Evolutionary conservation across 192 early-diverging fungal species (phyloP).

Genomic region (Endogone sp.): DNA sequence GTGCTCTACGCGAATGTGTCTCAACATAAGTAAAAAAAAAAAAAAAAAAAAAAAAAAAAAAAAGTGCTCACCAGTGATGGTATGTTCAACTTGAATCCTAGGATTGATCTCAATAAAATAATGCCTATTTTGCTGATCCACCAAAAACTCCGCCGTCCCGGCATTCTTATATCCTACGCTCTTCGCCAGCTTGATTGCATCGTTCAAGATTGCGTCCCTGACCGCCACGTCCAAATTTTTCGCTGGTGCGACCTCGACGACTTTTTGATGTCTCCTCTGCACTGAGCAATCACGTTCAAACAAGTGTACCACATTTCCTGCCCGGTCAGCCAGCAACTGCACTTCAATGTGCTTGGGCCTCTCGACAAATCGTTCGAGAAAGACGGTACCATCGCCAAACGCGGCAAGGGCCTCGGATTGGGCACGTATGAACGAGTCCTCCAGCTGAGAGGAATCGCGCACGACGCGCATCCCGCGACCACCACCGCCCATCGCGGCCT

Average conservation of each 20-base stretch:
- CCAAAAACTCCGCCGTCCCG: conserved; percentile 96
- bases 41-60: neutral
- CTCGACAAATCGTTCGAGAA: conserved; percentile 92
- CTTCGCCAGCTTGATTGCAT: conserved; percentile 91
- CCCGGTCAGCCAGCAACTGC: conserved; percentile 84
- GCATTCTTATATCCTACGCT: conserved; percentile 91
- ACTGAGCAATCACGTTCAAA: conserved; percentile 98
- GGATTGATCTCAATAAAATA: conserved; percentile 99
- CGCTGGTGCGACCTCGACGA: conserved; percentile 89
- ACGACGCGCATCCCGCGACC: conserved; percentile 97
- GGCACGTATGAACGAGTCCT: conserved; percentile 77
- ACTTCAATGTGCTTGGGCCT: conserved; percentile 96
- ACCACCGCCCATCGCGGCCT: conserved; percentile 95
- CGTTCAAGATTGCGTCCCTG: conserved; percentile 76
- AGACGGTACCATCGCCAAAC: conserved; percentile 96
- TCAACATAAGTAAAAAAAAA: too few relatives aligned
- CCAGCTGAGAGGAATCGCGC: conserved; percentile 65
- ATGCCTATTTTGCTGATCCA: conserved; percentile 79
- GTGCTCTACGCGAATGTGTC: too few relatives aligned
- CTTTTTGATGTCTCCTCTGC: conserved; percentile 97
- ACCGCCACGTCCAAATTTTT: conserved; percentile 61
- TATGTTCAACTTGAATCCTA: conserved; percentile 98
- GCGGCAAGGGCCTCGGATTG: conserved; percentile 85
- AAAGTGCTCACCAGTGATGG: conserved; percentile 57
- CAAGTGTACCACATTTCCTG: conserved; percentile 86